Evolutionary conservation across 306 rosid species (phyloP).

Genomic region (Pyrus betulifolia): DNA sequence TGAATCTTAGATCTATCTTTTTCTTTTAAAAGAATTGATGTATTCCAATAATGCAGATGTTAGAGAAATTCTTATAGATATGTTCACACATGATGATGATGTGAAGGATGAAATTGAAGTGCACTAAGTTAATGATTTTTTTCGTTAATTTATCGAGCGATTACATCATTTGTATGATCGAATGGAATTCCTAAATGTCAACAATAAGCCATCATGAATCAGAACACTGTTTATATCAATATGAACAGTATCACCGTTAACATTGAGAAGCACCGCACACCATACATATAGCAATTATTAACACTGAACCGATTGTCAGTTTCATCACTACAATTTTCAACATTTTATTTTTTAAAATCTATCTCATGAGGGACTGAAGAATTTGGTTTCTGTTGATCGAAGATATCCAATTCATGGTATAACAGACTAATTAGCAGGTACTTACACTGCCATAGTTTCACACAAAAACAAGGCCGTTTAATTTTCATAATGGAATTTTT

Average conservation of each 20-base stretch:
- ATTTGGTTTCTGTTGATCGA: background rate
- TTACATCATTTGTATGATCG: background rate
- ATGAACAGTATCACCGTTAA: background rate
- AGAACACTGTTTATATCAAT: background rate
- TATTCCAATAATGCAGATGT: background rate
- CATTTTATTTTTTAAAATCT: background rate
- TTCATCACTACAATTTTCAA: background rate
- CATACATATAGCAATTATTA: background rate
- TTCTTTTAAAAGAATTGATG: background rate
- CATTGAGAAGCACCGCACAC: no score
- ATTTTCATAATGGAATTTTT: background rate
- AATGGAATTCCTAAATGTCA: background rate
- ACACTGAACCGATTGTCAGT: background rate
- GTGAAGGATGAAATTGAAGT: background rate
- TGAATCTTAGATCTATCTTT: background rate
- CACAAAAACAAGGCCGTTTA: background rate
- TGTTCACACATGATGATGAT: background rate
- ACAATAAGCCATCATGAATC: background rate
- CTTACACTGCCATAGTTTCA: background rate
- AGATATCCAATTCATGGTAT: background rate
- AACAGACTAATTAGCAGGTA: background rate
- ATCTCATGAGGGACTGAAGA: background rate
- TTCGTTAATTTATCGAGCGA: background rate
- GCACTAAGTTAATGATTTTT: background rate
- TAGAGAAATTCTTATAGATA: background rate